Conservation (phyloP, 1,284 basidiomycete species). For the Tylopilus sp. region DNA sequence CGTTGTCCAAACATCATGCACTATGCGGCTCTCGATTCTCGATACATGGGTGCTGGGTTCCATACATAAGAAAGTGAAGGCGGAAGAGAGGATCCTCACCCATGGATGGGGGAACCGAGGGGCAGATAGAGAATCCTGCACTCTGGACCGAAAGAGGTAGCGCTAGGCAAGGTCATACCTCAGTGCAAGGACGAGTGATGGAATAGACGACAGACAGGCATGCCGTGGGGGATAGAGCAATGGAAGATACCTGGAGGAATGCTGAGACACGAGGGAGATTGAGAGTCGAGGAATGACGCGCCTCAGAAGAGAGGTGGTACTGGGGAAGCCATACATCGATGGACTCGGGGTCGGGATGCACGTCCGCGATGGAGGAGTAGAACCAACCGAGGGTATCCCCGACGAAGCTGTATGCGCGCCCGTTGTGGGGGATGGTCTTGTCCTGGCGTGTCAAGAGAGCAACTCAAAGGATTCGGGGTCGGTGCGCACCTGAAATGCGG, state of each 20-base stretch:
- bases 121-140: conserved; percentile 25
- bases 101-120: conserved; percentile 16
- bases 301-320: conserved; percentile 39
- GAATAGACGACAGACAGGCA: conserved; percentile 43
- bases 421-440: conserved; percentile 36
- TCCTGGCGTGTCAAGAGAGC: background rate
- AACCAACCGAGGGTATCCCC: conserved; percentile 53
- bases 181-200: conserved; percentile 29
- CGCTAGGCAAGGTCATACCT: conserved; percentile 19
- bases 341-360: conserved; percentile 6
- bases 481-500: conserved; percentile 41
- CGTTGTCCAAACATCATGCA: conserved; percentile 57
- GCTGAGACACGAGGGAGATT: background rate
- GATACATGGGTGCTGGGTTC: conserved; percentile 26
- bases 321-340: conserved; percentile 38
- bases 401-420: conserved; percentile 35
- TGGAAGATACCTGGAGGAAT: conserved; percentile 46
- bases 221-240: conserved; percentile 43
- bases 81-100: conserved; percentile 6
- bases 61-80: conserved; percentile 23
- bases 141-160: conserved; percentile 33
- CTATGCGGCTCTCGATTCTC: conserved; percentile 17
- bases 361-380: conserved; percentile 36
- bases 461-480: background rate
- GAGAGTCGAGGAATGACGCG: conserved; percentile 6